Base-by-base conservation (phyloP, 1,284 basidiomycete genomes). In the Peniophora sp. region DNA sequence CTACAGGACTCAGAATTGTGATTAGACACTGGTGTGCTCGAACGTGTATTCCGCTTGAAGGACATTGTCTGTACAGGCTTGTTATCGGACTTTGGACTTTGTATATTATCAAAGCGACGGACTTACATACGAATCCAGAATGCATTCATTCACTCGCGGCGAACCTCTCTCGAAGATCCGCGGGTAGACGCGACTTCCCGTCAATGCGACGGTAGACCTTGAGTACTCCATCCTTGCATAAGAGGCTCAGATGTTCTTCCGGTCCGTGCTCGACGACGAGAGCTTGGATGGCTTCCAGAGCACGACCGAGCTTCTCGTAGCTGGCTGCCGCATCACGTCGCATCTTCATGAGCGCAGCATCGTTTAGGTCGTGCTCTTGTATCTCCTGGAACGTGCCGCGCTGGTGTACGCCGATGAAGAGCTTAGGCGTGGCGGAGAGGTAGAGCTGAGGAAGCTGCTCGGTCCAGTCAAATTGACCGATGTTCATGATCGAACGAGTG, bases 361-460 rank as follows among this genome's bases (percentile, higher is more conserved):
- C 50, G 23, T 23, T 3, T 3, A 75, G 55, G 41, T 69, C 69
- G 17, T 64, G 62, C 55, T 75, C 72, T 46, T 67, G 56, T 2
- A 76, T 61, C 24, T 63, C 56, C 1, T 53, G 50, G 56, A 79
- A 78, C 2, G 47, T 58, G 0, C 76, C 77, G 14, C 66, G 61
- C 24, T 69, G 55, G 55, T 79, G 75, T 11, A 74, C 57, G 1
- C 67, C 77, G 25, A 78, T 63, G 58, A 70, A 74, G 50, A 65
- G 71, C 49, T 76, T 67, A 0, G 69, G 65, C 1, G 75, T 79
- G 55, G 77, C 72, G 2, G 77, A 78, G 52, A 79, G 67, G 58
- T 71, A 74, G 2, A 79, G 64, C 54, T 78, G 77, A 0, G 71
- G 69, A 56, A 74, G 78, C 2, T 61, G 60, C 32, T 78, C 73